phyloP scores from a whole-genome alignment of 2,329 filamentous ascomycete species.

The Diaporthe citrichinensis region DNA sequence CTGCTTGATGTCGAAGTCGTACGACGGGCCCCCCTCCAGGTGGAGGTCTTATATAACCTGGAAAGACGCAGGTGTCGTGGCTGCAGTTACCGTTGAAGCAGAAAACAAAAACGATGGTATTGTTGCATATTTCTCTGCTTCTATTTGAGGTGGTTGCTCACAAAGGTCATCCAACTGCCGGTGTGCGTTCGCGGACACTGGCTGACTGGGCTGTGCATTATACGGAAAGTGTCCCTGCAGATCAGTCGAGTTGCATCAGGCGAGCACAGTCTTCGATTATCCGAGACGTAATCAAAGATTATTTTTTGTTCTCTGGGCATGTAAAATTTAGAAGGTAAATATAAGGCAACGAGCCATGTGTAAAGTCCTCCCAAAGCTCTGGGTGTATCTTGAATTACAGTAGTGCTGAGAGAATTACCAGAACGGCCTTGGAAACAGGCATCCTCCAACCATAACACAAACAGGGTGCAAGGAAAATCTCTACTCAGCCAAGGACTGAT shows the following conservation, averaged over 20 bases:
- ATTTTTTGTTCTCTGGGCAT: background rate
- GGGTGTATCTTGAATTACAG: too few species aligned
- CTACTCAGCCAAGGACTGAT: background rate
- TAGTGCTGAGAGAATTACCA: background rate
- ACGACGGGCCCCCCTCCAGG: slow-evolving; percentile 63
- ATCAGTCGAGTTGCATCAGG: background rate
- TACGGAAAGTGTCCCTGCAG: background rate
- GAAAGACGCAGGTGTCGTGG: slow-evolving; percentile 39
- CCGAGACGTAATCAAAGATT: background rate
- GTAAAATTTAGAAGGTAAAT: too few species aligned
- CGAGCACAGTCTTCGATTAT: background rate
- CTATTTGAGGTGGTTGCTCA: too few species aligned
- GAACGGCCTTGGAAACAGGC: background rate
- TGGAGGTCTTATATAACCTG: slow-evolving; percentile 72
- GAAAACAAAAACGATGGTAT: background rate
- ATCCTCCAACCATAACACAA: background rate
- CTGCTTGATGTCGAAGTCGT: slow-evolving; percentile 61
- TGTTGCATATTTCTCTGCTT: background rate
- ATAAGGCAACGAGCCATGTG: background rate
- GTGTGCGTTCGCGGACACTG: background rate
- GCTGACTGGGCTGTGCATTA: slow-evolving; percentile 9
- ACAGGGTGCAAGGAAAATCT: background rate
- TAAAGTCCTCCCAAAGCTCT: background rate
- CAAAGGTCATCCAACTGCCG: background rate
- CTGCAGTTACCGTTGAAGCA: background rate